A percentile compares a stretch with the other conserved stretches of the same genome.
Evolutionary conservation across 805 yeast species (phyloP).

Genomic region (Ogataea trehalophila): DNA sequence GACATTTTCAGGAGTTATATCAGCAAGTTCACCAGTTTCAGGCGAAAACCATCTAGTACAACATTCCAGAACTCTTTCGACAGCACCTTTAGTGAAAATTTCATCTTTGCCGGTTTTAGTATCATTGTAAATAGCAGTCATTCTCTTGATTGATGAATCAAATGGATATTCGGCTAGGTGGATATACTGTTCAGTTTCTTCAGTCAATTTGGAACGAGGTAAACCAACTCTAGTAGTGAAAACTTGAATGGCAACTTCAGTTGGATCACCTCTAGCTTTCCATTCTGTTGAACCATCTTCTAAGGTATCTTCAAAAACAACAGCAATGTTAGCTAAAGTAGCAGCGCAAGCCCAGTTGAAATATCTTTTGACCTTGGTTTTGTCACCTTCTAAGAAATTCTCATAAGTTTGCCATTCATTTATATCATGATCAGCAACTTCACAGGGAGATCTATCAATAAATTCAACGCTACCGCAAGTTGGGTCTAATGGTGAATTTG

Average conservation of each 20-base stretch:
- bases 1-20: slow-evolving; percentile 39
- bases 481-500: slow-evolving; percentile 63
- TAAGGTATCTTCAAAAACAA: slow-evolving; percentile 44
- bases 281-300: slow-evolving; percentile 42
- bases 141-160: slow-evolving; percentile 68
- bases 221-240: slow-evolving; percentile 56
- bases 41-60: slow-evolving; percentile 51
- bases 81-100: slow-evolving; percentile 67
- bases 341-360: slow-evolving; percentile 58
- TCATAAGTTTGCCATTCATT: slow-evolving; percentile 29
- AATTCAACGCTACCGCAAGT: slow-evolving; percentile 44
- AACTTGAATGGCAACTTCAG: slow-evolving; percentile 84
- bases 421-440: slow-evolving; percentile 33
- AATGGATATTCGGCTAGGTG: slow-evolving; percentile 67
- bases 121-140: slow-evolving; percentile 55
- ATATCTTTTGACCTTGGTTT: slow-evolving; percentile 26
- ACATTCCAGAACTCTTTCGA: slow-evolving; percentile 57
- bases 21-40: slow-evolving; percentile 24
- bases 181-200: slow-evolving; percentile 32
- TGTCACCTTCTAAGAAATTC: slow-evolving; percentile 12
- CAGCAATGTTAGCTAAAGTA: slow-evolving; percentile 76
- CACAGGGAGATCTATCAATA: slow-evolving; percentile 33
- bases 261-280: slow-evolving; percentile 86
- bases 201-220: slow-evolving; percentile 41
- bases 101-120: slow-evolving; percentile 23